Evolutionary conservation across 352 stramenopile species (phyloP).

Genomic region (Phytophthora litchii): DNA sequence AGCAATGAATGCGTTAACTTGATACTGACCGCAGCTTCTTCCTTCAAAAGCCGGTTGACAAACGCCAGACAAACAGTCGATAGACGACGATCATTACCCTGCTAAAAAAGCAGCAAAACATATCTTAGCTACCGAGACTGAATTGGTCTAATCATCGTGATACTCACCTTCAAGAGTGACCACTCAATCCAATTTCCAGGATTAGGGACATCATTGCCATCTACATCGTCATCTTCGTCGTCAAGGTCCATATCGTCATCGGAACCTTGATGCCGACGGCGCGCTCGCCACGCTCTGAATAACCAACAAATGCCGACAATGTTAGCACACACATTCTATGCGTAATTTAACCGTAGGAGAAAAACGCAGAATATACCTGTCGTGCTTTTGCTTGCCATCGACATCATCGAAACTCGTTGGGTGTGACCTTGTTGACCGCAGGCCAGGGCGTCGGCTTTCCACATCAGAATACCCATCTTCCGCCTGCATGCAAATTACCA

Average conservation of each 20-base stretch:
- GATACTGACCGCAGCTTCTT: slow-evolving; percentile 68
- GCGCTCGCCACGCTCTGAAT: slow-evolving; percentile 69
- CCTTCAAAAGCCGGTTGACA: slow-evolving; percentile 70
- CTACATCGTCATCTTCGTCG: slow-evolving; percentile 40
- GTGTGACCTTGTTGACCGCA: slow-evolving; percentile 32
- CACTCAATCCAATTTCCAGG: slow-evolving; percentile 76
- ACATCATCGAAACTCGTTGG: slow-evolving; percentile 22
- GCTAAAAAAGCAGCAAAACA: slow-evolving; percentile 1
- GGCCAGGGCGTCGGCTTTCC: slow-evolving; percentile 24
- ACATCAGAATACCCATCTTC: slow-evolving; percentile 31
- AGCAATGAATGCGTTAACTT: not conserved
- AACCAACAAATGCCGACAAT: not conserved
- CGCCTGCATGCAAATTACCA: slow-evolving; percentile 16
- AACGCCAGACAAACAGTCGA: slow-evolving; percentile 64
- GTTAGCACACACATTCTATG: slow-evolving; percentile 5
- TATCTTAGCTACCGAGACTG: not conserved
- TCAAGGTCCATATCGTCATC: slow-evolving; percentile 54
- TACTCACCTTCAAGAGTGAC: slow-evolving; percentile 53
- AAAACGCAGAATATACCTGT: slow-evolving; percentile 48
- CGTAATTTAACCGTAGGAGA: not conserved
- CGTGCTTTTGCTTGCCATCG: slow-evolving; percentile 51
- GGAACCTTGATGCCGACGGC: slow-evolving; percentile 53
- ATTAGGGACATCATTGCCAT: slow-evolving; percentile 11
- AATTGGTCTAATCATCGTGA: not conserved
- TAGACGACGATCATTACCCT: slow-evolving; percentile 42